Base-by-base conservation (phyloP, 768 basidiomycete species). In the Pisolithus tinctorius region DNA sequence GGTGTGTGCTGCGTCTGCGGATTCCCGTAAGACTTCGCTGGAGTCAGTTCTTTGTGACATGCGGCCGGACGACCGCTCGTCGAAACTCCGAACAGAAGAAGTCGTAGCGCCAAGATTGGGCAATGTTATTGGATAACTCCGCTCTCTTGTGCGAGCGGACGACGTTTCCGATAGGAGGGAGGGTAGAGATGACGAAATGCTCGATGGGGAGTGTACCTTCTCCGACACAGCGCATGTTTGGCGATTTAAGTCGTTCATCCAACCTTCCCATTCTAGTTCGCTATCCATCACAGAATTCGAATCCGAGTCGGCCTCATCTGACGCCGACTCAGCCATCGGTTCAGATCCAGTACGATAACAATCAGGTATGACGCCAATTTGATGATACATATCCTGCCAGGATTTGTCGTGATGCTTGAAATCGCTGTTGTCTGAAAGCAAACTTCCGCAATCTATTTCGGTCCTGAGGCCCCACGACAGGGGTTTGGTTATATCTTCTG, bases 221-320 rank as follows among this genome's bases (percentile, higher is more conserved):
- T 39, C 41, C 8, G 51, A 60, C 49, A 49, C 57, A n/a, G 59
- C 54, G 16, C 47, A 54, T 51, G 52, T 30, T 57, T 74, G 74
- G 20, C 75, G 68, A 39, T 72, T 67, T 41, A 84, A 50, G 68
- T 84, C 84, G 4, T 75, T 76, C 60, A 74, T 69, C 84, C 84
- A 87, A 1, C 78, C 80, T 4, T 77, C 71, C 84, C 84, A 87
- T 60, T 87, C 84, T 20, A 69, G 67, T 61, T 85, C 84, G 57
- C 72, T 77, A 25, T 76, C 34, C 34, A 34, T 4, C 34, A 13
- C 34, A 11, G 34, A 14, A 34, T 34, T 34, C 13, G 34, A 34
- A 14, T 34, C 34, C 11, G 34, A 34, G 34, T 34, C 13, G 34
- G 34, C 11, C 13, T 34, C 71, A 6, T 66, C 71, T 4, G 67